phyloP scores from a whole-genome alignment of 192 early-diverging fungal species.

The Jimgerdemannia lactiflua region DNA sequence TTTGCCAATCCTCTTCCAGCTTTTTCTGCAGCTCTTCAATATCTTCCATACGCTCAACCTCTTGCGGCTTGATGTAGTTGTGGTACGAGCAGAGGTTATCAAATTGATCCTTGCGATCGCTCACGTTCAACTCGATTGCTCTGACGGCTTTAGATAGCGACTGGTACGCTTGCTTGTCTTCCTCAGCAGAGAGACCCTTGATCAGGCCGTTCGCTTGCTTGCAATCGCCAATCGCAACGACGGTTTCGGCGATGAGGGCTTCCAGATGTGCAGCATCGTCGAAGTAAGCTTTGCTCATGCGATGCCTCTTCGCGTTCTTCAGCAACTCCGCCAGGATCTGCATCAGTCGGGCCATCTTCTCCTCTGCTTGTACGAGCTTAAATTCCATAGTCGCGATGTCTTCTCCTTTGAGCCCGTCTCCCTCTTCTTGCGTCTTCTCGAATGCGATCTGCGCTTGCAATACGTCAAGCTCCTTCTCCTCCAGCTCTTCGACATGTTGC shows the following conservation, averaged over 20 bases:
- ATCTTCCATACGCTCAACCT: constrained; percentile 13
- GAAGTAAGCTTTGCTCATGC: neutral
- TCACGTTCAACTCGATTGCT: neutral
- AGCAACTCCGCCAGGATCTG: neutral
- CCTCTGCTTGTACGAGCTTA: neutral
- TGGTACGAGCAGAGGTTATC: constrained; percentile 10
- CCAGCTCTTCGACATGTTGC: constrained; percentile 4
- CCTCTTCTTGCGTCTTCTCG: neutral
- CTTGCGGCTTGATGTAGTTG: constrained; percentile 6
- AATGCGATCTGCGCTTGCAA: constrained; percentile 1
- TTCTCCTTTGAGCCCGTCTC: neutral
- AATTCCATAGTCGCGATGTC: neutral
- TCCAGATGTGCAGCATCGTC: neutral
- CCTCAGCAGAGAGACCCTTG: constrained; percentile 21
- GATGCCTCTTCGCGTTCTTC: neutral
- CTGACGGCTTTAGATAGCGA: constrained; percentile 2
- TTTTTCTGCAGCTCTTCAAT: neutral
- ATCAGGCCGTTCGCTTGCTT: constrained; percentile 30
- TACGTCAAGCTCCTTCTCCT: neutral
- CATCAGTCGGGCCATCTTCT: neutral
- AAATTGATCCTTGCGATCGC: constrained; percentile 4
- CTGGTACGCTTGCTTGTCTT: constrained; percentile 18
- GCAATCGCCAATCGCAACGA: constrained; percentile 11
- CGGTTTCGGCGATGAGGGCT: constrained; percentile 3
- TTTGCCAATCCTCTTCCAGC: constrained; percentile 16